Conservation (phyloP, 306 rosid species). For the Astragalus membranaceus region DNA sequence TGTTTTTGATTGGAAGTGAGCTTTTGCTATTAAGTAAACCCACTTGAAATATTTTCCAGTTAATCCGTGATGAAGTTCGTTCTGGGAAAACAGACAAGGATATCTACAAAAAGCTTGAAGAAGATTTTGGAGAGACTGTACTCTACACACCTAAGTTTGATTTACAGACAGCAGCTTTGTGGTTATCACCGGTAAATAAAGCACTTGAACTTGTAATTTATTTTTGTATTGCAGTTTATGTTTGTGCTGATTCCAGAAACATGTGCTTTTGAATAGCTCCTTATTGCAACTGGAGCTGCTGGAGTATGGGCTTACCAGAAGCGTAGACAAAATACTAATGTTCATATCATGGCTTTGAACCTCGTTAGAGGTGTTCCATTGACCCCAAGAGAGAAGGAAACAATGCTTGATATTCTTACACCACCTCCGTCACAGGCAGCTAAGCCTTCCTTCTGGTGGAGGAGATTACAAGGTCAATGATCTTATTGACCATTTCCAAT, state of each 20-base stretch:
- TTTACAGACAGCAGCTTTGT: slow-evolving; percentile 87
- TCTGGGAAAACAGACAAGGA: slow-evolving; percentile 75
- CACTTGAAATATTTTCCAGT: slow-evolving; percentile 37
- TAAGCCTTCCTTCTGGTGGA: slow-evolving; percentile 46
- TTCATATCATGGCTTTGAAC: slow-evolving; percentile 78
- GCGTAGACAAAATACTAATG: slow-evolving; percentile 61
- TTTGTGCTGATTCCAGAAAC: slow-evolving; percentile 19
- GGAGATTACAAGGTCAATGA: slow-evolving; percentile 47
- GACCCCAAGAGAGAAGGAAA: slow-evolving; percentile 73
- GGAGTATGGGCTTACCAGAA: slow-evolving; percentile 69
- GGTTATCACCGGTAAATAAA: slow-evolving; percentile 71
- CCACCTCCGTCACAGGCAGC: slow-evolving; percentile 55
- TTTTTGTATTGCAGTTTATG: slow-evolving; percentile 11
- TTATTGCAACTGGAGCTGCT: slow-evolving; percentile 45
- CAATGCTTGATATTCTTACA: slow-evolving; percentile 72
- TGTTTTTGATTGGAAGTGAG: not conserved
- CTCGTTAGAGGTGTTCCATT: slow-evolving; percentile 55
- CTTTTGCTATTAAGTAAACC: not conserved
- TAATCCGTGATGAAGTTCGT: slow-evolving; percentile 85
- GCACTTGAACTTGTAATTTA: not conserved
- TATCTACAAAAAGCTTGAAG: slow-evolving; percentile 73
- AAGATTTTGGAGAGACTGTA: slow-evolving; percentile 75
- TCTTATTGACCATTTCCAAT: not conserved
- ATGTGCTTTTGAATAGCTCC: slow-evolving; percentile 23
- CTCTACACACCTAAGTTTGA: slow-evolving; percentile 87